Evolutionary conservation across 176 grass and related monocot species (phyloP), one percentile per base, ranked within the genome.

Genomic region (Elaeis guineensis): DNA sequence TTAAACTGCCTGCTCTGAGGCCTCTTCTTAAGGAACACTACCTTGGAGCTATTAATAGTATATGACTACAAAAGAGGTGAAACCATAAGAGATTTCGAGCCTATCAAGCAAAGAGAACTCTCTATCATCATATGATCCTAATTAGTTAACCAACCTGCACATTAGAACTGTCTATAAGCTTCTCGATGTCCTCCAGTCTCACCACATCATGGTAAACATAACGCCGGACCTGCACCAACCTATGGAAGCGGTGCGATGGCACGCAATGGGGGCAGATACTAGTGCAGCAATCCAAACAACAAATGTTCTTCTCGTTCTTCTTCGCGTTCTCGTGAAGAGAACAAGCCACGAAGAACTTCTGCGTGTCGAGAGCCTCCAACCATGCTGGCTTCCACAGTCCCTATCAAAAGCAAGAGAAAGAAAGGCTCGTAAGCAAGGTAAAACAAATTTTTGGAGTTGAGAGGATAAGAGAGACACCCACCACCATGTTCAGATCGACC

Each of bases 281-380:
- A 59, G 90, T 90, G 79, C 82, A 90, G 80, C 90, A 95, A 61
- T 95, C 90, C 55, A 95, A 65, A 66, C 90, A 95, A 7, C 86
- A 95, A n/a, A 95, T 95, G 74, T 95, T 95, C 72, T 89, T 89
- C 78, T 95, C 90, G 57, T 95, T 95, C 75, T 95, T 95, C 75
- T 85, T 89, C 20, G 86, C 82, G 3, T 84, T 81, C 70, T 90
- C 90, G 65, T 95, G 90, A 57, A 76, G 69, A 19, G 86, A 73
- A 63, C 90, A 95, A 63, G 82, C 74, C 12, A 83, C 64, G 24
- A 95, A 95, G 79, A 95, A 95, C 59, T 67, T 80, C 49, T 95
- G 73, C 16, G 79, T 81, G 77, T 78, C 81, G 26, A 95, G 79
- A 35, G 90, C 85, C 67, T 95, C 86, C 69, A 95, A 74, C 90